A percentile compares a stretch with the other conserved stretches of the same genome.
Conservation (phyloP, 176 grass and related monocot genomes). For the Eleusine indica region DNA sequence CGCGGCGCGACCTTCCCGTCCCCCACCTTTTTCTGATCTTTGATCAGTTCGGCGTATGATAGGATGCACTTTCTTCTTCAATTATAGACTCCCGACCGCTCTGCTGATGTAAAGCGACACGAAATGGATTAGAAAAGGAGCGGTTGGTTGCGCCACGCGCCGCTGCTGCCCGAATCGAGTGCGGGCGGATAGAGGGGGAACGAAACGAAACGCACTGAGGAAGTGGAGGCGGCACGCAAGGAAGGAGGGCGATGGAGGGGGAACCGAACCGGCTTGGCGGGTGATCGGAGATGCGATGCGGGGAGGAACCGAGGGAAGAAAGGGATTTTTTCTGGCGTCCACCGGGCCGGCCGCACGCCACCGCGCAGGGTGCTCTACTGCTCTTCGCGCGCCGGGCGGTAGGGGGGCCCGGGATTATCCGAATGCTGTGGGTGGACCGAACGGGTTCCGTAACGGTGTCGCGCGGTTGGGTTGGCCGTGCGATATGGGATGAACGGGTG, state of each 20-base stretch:
- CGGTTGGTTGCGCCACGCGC: background rate
- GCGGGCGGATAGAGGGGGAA: background rate
- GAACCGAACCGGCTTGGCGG: conserved; percentile 8
- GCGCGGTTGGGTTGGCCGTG: conserved; percentile 10
- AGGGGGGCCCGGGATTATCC: conserved; percentile 37
- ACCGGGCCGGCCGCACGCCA: conserved; percentile 34
- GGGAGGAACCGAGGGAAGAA: background rate
- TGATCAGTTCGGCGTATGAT: conserved; percentile 21
- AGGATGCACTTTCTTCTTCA: background rate
- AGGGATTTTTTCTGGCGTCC: conserved; percentile 29
- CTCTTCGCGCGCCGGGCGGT: conserved; percentile 19
- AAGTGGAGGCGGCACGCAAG: conserved; percentile 45
- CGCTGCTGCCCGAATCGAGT: conserved; percentile 9
- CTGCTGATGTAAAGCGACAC: conserved; percentile 33
- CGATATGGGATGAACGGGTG: conserved; percentile 10
- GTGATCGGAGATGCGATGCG: conserved; percentile 27
- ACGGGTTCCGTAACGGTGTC: conserved; percentile 1
- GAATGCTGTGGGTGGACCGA: conserved; percentile 9
- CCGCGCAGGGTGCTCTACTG: conserved; percentile 18
- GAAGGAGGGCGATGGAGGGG: conserved; percentile 38
- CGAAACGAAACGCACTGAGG: background rate
- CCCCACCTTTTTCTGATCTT: background rate
- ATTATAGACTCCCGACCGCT: conserved; percentile 33
- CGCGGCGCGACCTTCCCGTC: background rate
- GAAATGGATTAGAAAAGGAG: conserved; percentile 33